Evolutionary conservation across 2,329 filamentous ascomycete species (phyloP), one percentile per base, ranked within the genome.

Genomic region (Colletotrichum endophyticum): DNA sequence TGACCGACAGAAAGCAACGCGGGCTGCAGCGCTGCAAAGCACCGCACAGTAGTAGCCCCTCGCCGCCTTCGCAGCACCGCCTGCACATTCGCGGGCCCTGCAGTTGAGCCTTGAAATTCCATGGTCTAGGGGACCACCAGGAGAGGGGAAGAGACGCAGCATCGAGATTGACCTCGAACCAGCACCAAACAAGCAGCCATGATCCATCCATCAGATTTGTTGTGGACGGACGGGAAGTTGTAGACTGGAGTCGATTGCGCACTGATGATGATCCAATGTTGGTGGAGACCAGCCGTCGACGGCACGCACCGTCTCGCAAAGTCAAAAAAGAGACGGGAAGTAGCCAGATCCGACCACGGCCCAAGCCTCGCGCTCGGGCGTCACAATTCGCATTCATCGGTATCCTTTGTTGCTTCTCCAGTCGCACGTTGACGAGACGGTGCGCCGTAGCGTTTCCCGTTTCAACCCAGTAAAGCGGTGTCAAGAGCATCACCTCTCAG

Each of bases 291-390:
- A 63, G 22, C 73, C 73, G 69, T 68, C 32, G 69, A 72, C 73
- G 73, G 73, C 73, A 75, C 73, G 73, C 73, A 75, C 73, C 73
- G 73, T 75, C 73, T 75, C 73, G 62, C 39, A 34, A 75, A 75
- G 64, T 67, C 69, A 68, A 75, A 75, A 74, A 67, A 59, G 36
- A 32, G 63, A 75, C 63, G 73, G 69, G 73, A 72, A 53, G 69
- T 44, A 67, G 68, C 62, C 56, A 72, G 73, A 75, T 72, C 62
- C 30, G 28, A 75, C 62, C 57, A 72, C 62, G 73, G 62, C 44
- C 69, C 62, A 72, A 75, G 57, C 62, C 69, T 72, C 27, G 67
- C 61, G 72, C 69, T 62, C 62, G 69, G 53, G 36, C 62, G 49
- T 34, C 30, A 8, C n/a, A 36, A 49, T 62, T 56, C 56, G 16